Evolutionary conservation across 768 basidiomycete species (phyloP), one percentile per base, ranked within the genome.

Genomic region (Brasilioporus rufonigricans): DNA sequence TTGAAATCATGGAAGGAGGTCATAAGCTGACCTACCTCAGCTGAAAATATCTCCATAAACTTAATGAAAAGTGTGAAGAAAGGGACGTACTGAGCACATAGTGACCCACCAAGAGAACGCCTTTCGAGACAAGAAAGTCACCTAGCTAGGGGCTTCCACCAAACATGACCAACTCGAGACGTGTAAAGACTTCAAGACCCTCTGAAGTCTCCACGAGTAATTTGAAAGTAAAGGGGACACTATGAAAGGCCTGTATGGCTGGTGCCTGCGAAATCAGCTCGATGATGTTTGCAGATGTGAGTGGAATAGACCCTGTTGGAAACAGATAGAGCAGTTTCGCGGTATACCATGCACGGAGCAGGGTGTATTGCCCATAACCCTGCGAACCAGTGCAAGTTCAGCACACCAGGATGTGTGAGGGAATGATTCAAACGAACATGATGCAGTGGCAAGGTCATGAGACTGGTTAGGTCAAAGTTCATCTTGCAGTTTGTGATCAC

Each of bases 81-180:
- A 43, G 24, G 4, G 27, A 71, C 73, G 57, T 76, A 80, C 33
- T 79, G 74, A 38, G 73, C 68, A 81, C 82, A 61, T 79, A 81
- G 45, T 73, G 69, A 11, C 78, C 74, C 13, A 79, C 71, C 12
- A 84, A 68, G 21, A 74, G 77, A 5, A 84, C 76, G 1, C 82
- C 83, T 31, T 74, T 69, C 0, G 70, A 71, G 4, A 76, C 75
- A 12, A 83, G 72, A 36, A 76, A 70, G 51, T 81, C 76, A 1
- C 83, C 82, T 1, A 84, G 66, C 43, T 82, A 73, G 4, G 83
- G 70, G 14, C 78, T 77, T 1, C 83, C 83, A 24, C 77, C 80
- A 56, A 75, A 82, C 23, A 71, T 73, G 27, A 82, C 79, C n/a
- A 78, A 60, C 41, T 81, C 74, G 60, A 83, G 79, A 14, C 64